phyloP scores from a whole-genome alignment of 306 rosid genomes.

The Chamaecrista fasciculata region DNA sequence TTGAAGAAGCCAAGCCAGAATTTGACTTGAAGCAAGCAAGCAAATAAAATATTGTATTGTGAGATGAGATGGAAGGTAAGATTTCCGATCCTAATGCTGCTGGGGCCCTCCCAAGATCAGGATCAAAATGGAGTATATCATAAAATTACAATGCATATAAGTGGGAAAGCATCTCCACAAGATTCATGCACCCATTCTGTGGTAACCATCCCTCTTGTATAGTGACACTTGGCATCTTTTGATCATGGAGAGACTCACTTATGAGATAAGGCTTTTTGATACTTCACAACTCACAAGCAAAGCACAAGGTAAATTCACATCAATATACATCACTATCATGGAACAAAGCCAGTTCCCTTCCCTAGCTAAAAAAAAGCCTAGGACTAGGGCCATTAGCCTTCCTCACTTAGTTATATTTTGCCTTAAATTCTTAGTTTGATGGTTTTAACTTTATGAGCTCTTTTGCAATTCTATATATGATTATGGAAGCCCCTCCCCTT shows the following conservation, averaged over 20 bases:
- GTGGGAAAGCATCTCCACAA: conserved; percentile 33
- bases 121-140: conserved; percentile 46
- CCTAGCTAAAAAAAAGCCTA: conserved; percentile 23
- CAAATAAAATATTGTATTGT: too few relatives aligned
- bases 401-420: conserved; percentile 14
- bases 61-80: neutral
- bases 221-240: conserved; percentile 32
- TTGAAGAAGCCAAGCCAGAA: neutral
- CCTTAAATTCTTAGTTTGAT: conserved; percentile 28
- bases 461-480: conserved; percentile 11
- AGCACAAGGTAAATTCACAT: conserved; percentile 16
- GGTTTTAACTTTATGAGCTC: conserved; percentile 18
- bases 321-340: conserved; percentile 43
- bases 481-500: conserved; percentile 43
- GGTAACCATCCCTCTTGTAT: conserved; percentile 19
- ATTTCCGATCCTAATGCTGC: conserved; percentile 19
- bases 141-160: conserved; percentile 15
- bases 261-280: neutral
- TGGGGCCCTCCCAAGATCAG: conserved; percentile 37
- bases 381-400: conserved; percentile 21
- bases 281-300: too few relatives aligned
- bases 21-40: conserved; percentile 15
- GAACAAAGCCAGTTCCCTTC: conserved; percentile 21
- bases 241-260: neutral
- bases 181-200: conserved; percentile 28